These are phyloP conservation scores for Penicillium sp. DNA, from an alignment of 2,329 filamentous ascomycete genomes.

Conservation along the genomic window DNA sequence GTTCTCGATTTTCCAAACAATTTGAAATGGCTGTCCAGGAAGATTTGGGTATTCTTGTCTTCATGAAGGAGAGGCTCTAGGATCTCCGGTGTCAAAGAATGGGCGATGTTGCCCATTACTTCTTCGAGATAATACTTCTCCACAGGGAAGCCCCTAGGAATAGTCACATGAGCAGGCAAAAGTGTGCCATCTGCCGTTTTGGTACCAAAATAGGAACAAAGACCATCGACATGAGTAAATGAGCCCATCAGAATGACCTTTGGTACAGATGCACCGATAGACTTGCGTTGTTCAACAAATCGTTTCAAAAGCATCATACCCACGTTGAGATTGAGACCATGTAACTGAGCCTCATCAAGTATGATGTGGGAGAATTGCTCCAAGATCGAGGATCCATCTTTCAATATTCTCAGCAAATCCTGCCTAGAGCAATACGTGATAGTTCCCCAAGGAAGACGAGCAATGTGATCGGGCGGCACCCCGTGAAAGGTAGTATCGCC, in stretches of 20 bases:
- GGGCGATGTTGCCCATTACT: slow-evolving; percentile 34
- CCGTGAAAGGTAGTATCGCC: slow-evolving; percentile 49
- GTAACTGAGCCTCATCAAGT: slow-evolving; percentile 55
- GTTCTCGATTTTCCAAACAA: neutral
- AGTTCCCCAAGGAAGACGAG: slow-evolving; percentile 31
- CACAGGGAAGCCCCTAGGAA: slow-evolving; percentile 49
- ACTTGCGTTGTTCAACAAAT: slow-evolving; percentile 37
- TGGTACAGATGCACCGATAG: slow-evolving; percentile 36
- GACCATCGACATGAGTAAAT: slow-evolving; percentile 48
- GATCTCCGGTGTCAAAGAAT: slow-evolving; percentile 22
- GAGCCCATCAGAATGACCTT: slow-evolving; percentile 53
- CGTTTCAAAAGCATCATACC: slow-evolving; percentile 49
- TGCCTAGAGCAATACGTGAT: slow-evolving; percentile 55
- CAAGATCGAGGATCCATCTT: slow-evolving; percentile 39
- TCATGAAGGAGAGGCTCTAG: slow-evolving; percentile 15
- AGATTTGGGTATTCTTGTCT: slow-evolving; percentile 9
- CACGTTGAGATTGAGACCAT: slow-evolving; percentile 48
- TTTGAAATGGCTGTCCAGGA: slow-evolving; percentile 12
- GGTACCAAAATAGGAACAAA: slow-evolving; percentile 47
- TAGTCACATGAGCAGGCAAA: slow-evolving; percentile 41
- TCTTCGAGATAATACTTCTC: slow-evolving; percentile 46
- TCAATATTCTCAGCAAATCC: slow-evolving; percentile 49
- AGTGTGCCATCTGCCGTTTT: slow-evolving; percentile 29
- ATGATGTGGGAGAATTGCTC: slow-evolving; percentile 49
- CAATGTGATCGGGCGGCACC: slow-evolving; percentile 44